Evolutionary conservation across 352 stramenopile species (phyloP).

Genomic region (Phytophthora macrochlamydospora): DNA sequence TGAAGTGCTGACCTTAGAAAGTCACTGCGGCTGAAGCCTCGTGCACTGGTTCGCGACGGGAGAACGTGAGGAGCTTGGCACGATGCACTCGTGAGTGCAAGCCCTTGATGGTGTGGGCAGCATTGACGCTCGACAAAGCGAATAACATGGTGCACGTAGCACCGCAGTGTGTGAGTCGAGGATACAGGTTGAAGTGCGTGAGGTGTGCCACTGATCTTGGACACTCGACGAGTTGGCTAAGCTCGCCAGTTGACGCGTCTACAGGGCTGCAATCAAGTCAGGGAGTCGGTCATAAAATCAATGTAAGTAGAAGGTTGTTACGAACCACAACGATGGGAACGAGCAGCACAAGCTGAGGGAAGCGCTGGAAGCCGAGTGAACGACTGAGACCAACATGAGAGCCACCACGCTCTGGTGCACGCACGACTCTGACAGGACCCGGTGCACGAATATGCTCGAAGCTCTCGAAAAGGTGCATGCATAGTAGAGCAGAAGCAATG

Average conservation of each 20-base stretch:
- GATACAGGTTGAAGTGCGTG: conserved; percentile 42
- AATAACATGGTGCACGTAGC: conserved; percentile 50
- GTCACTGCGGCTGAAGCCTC: conserved; percentile 29
- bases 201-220: conserved; percentile 34
- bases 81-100: conserved; percentile 43
- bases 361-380: conserved; percentile 52
- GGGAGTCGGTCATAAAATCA: not conserved
- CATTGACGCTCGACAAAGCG: conserved; percentile 45
- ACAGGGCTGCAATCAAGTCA: conserved; percentile 38
- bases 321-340: conserved; percentile 54
- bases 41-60: conserved; percentile 27
- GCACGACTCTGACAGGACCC: conserved; percentile 59
- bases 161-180: conserved; percentile 43
- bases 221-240: conserved; percentile 51
- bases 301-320: not conserved
- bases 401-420: conserved; percentile 48
- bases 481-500: conserved; percentile 65
- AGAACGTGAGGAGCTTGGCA: conserved; percentile 52
- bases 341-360: conserved; percentile 61
- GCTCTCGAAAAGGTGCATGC: conserved; percentile 53
- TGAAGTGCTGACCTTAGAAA: conserved; percentile 5
- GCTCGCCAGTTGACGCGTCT: conserved; percentile 29
- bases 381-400: conserved; percentile 46
- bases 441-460: conserved; percentile 52
- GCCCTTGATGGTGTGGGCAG: conserved; percentile 45